Evolutionary conservation across 306 rosid species (phyloP), one percentile per base, ranked within the genome.

Genomic region (Gastrolobium bilobum): DNA sequence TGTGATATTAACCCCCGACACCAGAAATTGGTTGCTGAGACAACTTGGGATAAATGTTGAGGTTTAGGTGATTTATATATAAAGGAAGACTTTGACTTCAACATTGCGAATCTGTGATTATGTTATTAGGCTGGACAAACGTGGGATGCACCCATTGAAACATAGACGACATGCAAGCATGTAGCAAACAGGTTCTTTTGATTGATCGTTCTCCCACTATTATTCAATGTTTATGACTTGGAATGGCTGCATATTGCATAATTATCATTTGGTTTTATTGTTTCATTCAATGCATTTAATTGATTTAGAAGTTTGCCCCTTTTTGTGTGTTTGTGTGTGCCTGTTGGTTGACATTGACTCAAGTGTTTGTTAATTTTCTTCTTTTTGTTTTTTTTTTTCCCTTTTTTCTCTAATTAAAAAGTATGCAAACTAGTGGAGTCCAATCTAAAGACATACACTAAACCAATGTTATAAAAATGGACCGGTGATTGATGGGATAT

Each of bases 131-230:
- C 0, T 62, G 59, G 11, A 79, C 79, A 30, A 67, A 79, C 87
- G 87, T 84, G 87, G 76, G 67, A 80, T 29, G 87, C 87, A 84
- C 79, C 3, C 39, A 79, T 3, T 68, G n/a, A 47, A 67, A 48
- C 84, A 66, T 2, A 38, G 2, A 60, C 33, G 84, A 83, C 87
- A 84, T 79, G 84, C 76, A 26, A 69, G 67, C 87, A 84, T 69
- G 87, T 84, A 43, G 52, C 15, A 2, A 20, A 20, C 26, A 20
- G 26, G 26, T 20, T 20, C 26, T 20, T 20, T 39, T 39, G 6
- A 6, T 39, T 39, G 4, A 6, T 39, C 43, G 43, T 39, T 39
- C 43, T 39, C 26, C 43, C 43, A 39, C 43, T 39, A 39, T 39
- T 39, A 0, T 39, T 39, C 4, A 39, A 39, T 20, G 26, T 20